Evolutionary conservation across 1,284 basidiomycete species (phyloP), one percentile per base, ranked within the genome.

Genomic region (Malassezia restricta): DNA sequence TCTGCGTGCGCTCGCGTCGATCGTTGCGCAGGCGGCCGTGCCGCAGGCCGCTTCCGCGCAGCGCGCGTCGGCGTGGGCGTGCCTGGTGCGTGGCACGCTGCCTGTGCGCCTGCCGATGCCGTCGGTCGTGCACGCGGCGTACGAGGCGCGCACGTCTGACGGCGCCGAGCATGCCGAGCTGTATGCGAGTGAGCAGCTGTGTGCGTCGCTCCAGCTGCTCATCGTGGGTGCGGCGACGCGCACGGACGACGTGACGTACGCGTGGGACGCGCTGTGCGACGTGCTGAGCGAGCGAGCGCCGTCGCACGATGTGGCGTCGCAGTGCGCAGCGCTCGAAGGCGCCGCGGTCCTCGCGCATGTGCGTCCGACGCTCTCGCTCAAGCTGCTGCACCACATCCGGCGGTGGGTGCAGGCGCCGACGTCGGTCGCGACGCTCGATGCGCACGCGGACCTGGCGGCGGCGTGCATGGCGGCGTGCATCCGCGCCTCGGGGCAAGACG

Each of bases 401-500:
- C 83, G 84, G 44, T 91, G 94, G 62, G 82, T 92, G 27, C 89
- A 87, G 8, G 33, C 11, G 33, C 33, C 33, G 33, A 11, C 15
- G 33, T 15, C 33, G 33, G 33, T 35, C 33, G 15, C 33, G 33
- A 15, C 33, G 33, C 33, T 35, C 11, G 83, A 85, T 2, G 83
- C 85, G 1, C 82, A 85, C 8, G 78, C 94, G 12, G 78, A 81
- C 29, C 84, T 89, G 1, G 87, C 89, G 3, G 89, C 90, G 1
- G 87, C 85, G 66, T 90, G 87, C 64, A 78, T 96, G 31, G 85
- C 87, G 3, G 78, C 87, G 48, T 95, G 91, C 74, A 85, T 95
- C 57, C 83, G 84, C 74, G 57, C 87, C 50, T 82, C 86, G 11
- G 84, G 86, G 6, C 86, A 86, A 49, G 87, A 92, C 63, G 89